Evolutionary conservation across 2,329 filamentous ascomycete genomes (phyloP), one percentile per base, ranked within the genome.

Genomic region (Penicillium sp.): DNA sequence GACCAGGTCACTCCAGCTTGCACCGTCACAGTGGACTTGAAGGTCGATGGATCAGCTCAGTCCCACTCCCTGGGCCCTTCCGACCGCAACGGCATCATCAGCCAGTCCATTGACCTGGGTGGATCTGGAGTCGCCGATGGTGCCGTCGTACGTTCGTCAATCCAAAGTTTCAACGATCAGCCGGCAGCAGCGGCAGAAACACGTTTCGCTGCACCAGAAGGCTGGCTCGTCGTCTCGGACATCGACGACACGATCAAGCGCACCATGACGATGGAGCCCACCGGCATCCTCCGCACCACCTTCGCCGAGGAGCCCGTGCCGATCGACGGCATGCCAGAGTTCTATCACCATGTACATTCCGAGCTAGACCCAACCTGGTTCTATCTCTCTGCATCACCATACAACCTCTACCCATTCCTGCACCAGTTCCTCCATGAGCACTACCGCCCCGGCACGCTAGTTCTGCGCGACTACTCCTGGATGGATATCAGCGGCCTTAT

Each of bases 241-340:
- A 83, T 97, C 60, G 94, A 97, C 67, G 92, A 97, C 72, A 96
- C 92, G 0, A 95, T 97, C 77, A 96, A 97, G 73, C 77, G 92
- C 60, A 96, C 92, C 0, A 79, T 88, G 69, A 96, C 92, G 0
- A 83, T 86, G 39, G 87, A 89, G 44, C 86, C 90, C 0, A 79
- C 88, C 7, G 90, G 90, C 2, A 92, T 96, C 63, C 76, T 97
- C 5, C 81, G 83, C 42, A 87, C 87, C 46, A 97, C 92, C 0
- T 96, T 97, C 64, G 82, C 89, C 42, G 87, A 92, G 45, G 76
- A 84, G 14, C 87, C 91, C 0, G 76, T 80, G 13, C 84, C 89
- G 0, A 84, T 92, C 13, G 64, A 79, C 0, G 90, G 89, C 43
- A 96, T 96, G 90, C 89, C 91, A 0, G 85, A 89, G 62, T 79